Base-by-base conservation (phyloP, 1,284 basidiomycete species). In the Sutorius eximius region DNA sequence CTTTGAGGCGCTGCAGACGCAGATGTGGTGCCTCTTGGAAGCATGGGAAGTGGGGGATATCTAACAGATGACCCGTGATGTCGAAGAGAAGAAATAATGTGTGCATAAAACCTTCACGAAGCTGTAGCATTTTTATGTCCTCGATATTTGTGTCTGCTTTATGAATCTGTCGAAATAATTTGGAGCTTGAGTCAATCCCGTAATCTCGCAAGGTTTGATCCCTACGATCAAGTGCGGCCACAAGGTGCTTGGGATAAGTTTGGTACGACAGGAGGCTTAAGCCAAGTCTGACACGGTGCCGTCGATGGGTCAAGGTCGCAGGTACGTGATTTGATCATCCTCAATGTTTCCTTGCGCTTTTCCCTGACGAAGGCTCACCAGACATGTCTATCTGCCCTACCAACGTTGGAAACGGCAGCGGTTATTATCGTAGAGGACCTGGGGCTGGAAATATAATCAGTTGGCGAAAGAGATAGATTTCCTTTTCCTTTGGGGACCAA, bases 381-480 rank as follows among this genome's bases (percentile, higher is more conserved):
- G 71, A 71, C 45, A 9, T 72, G 55, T 73, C 71, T 0, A 67
- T 71, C 8, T 64, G 58, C 22, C 71, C 71, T 2, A 45, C 51
- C 9, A 71, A 71, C 15, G 68, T 71, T 38, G 66, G 68, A 46
- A 63, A 66, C 9, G 49, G 67, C 67, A 1, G 68, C 65, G 1
- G 16, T 54, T 8, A 59, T 69, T 20, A 68, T 72, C 38, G 61
- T 53, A 10, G 56, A 67, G 49, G 70, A 70, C 12, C 52, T 70
- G 3, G 62, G 65, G 4, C 2, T 49, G 13, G 15, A 29, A 12
- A 22, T 16, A n/a, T 27, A 27, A 27, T 3, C 5, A 5, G 22
- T 24, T 5, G 22, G 41, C 10, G 10, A 24, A 12, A 27, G 41
- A n/a, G 24, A 27, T 27, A 27, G 4, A 5, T 27, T 27, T 27